Conservation (phyloP, 176 grass and related monocot genomes). For the sorghum (Sorghum bicolor) region Sorghum_bicolor_NCBIv3 NC_012877.2:5448501-5449000, state of each 20-base stretch:
- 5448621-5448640: too few relatives aligned
- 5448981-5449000: not conserved
- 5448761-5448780: not conserved
- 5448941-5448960: not conserved
- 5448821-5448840: not conserved
- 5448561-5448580: too few relatives aligned
- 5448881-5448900: not conserved
- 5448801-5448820: not conserved
- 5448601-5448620: too few relatives aligned
- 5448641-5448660: too few relatives aligned
- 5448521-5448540: not conserved
- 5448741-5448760: slow-evolving; percentile 3
- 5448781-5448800: not conserved
- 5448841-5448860: slow-evolving; percentile 13
- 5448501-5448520: not conserved
- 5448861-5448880: not conserved
- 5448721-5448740: not conserved
- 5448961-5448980: not conserved
- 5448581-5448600: too few relatives aligned
- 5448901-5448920: not conserved
- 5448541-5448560: not conserved
- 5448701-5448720: too few relatives aligned
- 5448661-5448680: too few relatives aligned
- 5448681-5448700: too few relatives aligned
- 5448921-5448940: not conserved